Evolutionary conservation across 2,329 filamentous ascomycete genomes (phyloP), one percentile per base, ranked within the genome.

Genomic region (Penicillium sp.): DNA sequence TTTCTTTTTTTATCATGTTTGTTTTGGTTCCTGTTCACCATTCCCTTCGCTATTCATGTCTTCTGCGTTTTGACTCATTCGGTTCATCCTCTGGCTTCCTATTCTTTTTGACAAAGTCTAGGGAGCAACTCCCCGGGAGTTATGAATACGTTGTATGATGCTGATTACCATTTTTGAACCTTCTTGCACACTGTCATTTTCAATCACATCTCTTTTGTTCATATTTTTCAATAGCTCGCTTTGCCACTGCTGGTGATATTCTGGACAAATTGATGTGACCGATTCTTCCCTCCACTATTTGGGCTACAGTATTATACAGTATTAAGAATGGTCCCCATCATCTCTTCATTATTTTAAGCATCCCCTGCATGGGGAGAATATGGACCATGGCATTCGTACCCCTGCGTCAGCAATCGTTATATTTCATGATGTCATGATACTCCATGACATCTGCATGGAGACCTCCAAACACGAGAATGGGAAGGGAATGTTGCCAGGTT

Each of bases 31-130:
- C 29, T 29, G 32, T 46, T 33, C 36, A 34, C 42, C 43, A 34
- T 46, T 58, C 37, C 30, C 41, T 56, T 41, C 30, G 45, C 17
- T 36, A 10, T 40, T 30, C 49, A 41, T 37, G 12, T 43, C 15
- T 39, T 46, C 42, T 51, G 47, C 58, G 58, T 62, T 40, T 26
- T 61, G 46, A 60, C 54, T 62, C 65, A 63, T 59, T 61, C 57
- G 63, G 60, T 61, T 63, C 49, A 55, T 64, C 54, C 59, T 58
- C 45, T 30, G 23, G 26, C 29, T 15, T 15, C 39, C 17, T n/a
- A 7, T 13, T 27, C 39, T 42, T 42, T 42, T 42, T 42, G 39
- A 42, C 15, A 42, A 42, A 29, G 39, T 10, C 9, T 15, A 27
- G 21, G 7, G 50, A 54, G 51, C 54, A 51, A 44, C 49, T 50